A percentile compares a stretch with the other conserved stretches of the same genome.
Evolutionary conservation across 768 basidiomycete species (phyloP).

Genomic region (Xerocomellus dryophilus): DNA sequence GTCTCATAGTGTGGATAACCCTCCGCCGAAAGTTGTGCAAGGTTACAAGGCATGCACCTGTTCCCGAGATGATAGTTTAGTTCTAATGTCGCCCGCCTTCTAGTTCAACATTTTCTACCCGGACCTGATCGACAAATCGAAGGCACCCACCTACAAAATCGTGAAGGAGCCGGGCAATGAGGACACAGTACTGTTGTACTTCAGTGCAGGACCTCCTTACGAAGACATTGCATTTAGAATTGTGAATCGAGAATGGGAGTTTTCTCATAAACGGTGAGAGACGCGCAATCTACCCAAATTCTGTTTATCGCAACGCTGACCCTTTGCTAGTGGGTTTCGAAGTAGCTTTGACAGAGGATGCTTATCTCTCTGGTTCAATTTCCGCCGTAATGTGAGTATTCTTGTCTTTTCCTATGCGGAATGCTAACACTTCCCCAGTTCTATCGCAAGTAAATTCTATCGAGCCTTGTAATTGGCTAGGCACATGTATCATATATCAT

Average conservation of each 20-base stretch:
- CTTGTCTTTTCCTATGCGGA: slow-evolving; percentile 7
- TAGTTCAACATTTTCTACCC: slow-evolving; percentile 98
- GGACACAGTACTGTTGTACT: slow-evolving; percentile 89
- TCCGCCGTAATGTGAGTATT: slow-evolving; percentile 80
- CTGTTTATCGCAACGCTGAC: slow-evolving; percentile 17
- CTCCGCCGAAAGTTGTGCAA: slow-evolving; percentile 98
- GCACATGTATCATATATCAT: slow-evolving; percentile 27
- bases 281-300: background rate
- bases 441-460: slow-evolving; percentile 64
- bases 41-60: slow-evolving; percentile 77
- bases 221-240: slow-evolving; percentile 99
- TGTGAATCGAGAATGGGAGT: slow-evolving; percentile 98
- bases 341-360: slow-evolving; percentile 97
- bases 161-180: slow-evolving; percentile 93
- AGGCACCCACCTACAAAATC: slow-evolving; percentile 95
- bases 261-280: slow-evolving; percentile 86
- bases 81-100: slow-evolving; percentile 13
- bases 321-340: slow-evolving; percentile 73
- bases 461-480: slow-evolving; percentile 16
- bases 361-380: slow-evolving; percentile 94
- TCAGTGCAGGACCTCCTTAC: slow-evolving; percentile 96
- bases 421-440: slow-evolving; percentile 47
- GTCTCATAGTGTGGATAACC: slow-evolving; percentile 82
- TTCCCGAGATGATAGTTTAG: background rate
- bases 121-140: slow-evolving; percentile 96